Evolutionary conservation across 2,329 filamentous ascomycete species (phyloP), one percentile per base, ranked within the genome.

Genomic region (Drechslerella coelobrocha): DNA sequence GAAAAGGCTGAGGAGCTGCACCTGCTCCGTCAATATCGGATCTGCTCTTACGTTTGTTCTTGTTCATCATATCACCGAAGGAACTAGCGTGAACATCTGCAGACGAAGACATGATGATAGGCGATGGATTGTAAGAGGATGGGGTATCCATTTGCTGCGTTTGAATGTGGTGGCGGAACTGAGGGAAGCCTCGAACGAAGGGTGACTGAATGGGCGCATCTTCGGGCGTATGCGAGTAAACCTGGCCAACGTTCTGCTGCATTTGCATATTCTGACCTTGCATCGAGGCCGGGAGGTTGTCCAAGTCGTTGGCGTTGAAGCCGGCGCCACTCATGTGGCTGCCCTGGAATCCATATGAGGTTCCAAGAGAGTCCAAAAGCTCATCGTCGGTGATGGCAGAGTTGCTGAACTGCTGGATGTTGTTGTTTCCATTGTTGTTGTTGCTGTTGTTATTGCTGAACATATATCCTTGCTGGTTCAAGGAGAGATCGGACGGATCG

Each of bases 141-240:
- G 77, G 61, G 75, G 77, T 68, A 82, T 82, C 77, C 84, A 83
- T 77, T 37, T 57, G 59, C 37, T 63, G 52, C 26, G 53, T 62
- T 27, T 71, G 66, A 7, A 71, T 63, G 21, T 71, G 66, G 23
- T 59, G 66, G 48, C 59, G 59, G 26, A 63, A 59, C 29, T 63
- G 66, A 45, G 66, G 73, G 37, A 73, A 72, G 24, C 68, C 71
- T 51, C 72, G 86, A 43, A 90, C 85, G 76, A 92, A 97, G 0
- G 93, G 93, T 76, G 92, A 97, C 77, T 95, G 90, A 71, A 96
- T 93, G 4, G 93, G 92, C 57, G 91, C 89, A 56, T 91, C 91
- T 72, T 97, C 93, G 2, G 93, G 92, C 1, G 92, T 96, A 78
- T 90, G 91, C 19, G 93, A 96, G 79, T 89, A 97, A 72, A 91